Base-by-base conservation (phyloP, 2,329 filamentous ascomycete genomes). In the Teratosphaeria pseudoeucalypti region DNA sequence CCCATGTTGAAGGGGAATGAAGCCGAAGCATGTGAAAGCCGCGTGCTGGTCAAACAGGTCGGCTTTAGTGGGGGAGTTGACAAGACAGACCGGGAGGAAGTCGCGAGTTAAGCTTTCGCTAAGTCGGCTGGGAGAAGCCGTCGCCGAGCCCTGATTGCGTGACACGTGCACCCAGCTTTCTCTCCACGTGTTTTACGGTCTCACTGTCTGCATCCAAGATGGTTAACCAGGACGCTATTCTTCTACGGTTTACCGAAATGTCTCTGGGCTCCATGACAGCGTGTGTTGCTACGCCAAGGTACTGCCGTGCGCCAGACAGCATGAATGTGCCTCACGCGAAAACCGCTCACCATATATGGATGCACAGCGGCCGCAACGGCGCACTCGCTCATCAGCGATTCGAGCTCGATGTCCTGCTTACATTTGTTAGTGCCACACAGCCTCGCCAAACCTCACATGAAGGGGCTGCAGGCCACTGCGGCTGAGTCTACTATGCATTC, bases 1-100 rank as follows among this genome's bases (percentile, higher is more conserved):
- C 70, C 70, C 70, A 72, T 72, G 52, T 47, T 62, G 52, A 16
- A 26, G 39, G 47, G 23, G 12, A 39, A 7, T 37, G 11, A 14
- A 56, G 54, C 23, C 32, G 23, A 37, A 37, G 54, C 32, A 56
- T 37, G 23, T 37, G 29, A 37, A 19, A 26, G 54, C 19, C 34
- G 16, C 52, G 27, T 54, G 26, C 32, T 54, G 52, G 32, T 54
- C 32, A 19, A 27, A 23, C 29, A 26, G 19, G 27, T 14, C 37
- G 37, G 37, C 37, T n/a, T 14, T 43, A 43, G 16, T n/a, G 37
- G 14, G 37, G 9, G 11, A 43, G 2, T 39, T 14, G 52, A 23
- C 16, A 19, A 54, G 43, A 19, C 43, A 11, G 19, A 6, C 6
- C 16, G 19, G 19, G 16, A 49, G 6, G 43, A 49, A 49, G 19